Conservation (phyloP, 768 basidiomycete genomes). For the Agrocybe praecox region DNA sequence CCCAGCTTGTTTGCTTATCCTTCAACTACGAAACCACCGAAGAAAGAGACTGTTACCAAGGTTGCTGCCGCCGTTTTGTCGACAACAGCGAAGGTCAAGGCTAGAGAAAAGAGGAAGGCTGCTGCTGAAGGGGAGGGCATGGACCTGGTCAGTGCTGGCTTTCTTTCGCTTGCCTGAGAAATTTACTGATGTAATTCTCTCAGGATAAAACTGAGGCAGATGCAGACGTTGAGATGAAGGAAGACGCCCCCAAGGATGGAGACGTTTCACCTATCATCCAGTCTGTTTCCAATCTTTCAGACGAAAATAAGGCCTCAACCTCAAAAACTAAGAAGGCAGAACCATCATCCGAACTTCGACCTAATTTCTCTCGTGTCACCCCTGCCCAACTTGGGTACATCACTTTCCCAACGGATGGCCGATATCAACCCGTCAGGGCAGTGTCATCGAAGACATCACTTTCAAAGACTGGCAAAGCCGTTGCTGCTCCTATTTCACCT, state of each 20-base stretch:
- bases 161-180: conserved; percentile 13
- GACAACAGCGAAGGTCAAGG: conserved; percentile 96
- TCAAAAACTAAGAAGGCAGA: conserved; percentile 65
- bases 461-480: conserved; percentile 35
- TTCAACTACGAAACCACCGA: conserved; percentile 79
- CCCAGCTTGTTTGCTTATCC: conserved; percentile 96
- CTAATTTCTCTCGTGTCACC: conserved; percentile 92
- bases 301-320: conserved; percentile 38
- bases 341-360: conserved; percentile 70
- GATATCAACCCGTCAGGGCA: conserved; percentile 89
- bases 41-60: conserved; percentile 91
- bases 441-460: conserved; percentile 53
- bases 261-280: conserved; percentile 61
- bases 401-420: conserved; percentile 74
- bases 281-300: conserved; percentile 51
- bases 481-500: conserved; percentile 27
- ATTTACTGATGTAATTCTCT: conserved; percentile 16
- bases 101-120: conserved; percentile 91
- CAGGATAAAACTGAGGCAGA: conserved; percentile 48
- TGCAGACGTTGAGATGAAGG: conserved; percentile 80
- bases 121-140: conserved; percentile 79
- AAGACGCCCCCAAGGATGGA: conserved; percentile 52
- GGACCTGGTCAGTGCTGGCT: conserved; percentile 67
- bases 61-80: conserved; percentile 94
- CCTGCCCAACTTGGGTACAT: conserved; percentile 87